Evolutionary conservation across 768 basidiomycete species (phyloP).

Genomic region (Amanita thiersii): DNA sequence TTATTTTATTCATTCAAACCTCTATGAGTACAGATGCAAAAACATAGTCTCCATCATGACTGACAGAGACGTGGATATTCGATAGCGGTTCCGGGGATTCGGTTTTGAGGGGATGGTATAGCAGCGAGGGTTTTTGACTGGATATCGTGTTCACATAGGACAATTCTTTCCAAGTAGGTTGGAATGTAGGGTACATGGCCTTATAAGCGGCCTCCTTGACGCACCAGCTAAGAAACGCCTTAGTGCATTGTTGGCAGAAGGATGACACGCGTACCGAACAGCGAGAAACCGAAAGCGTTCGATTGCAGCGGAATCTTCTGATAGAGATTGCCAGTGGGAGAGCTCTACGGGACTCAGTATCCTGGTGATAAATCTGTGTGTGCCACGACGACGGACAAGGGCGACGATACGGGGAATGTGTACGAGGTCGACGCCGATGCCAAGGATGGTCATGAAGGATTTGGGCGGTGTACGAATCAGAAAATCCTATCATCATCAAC

Average conservation of each 20-base stretch:
- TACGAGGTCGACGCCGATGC: slow-evolving; percentile 71
- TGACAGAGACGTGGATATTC: slow-evolving; percentile 59
- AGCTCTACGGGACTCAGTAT: slow-evolving; percentile 53
- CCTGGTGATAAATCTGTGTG: slow-evolving; percentile 42
- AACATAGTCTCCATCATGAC: slow-evolving; percentile 78
- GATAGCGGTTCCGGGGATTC: slow-evolving; percentile 19
- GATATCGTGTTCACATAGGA: slow-evolving; percentile 31
- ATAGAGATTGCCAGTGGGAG: slow-evolving; percentile 28
- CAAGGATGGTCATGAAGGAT: slow-evolving; percentile 49
- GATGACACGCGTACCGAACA: slow-evolving; percentile 49
- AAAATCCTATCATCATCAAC: slow-evolving; percentile 5
- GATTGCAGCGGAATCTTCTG: slow-evolving; percentile 12
- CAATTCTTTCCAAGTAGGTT: slow-evolving; percentile 71
- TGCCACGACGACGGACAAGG: slow-evolving; percentile 40
- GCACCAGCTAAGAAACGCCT: slow-evolving; percentile 49
- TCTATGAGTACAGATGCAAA: slow-evolving; percentile 63
- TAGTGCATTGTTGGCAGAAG: neutral
- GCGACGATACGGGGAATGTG: slow-evolving; percentile 56
- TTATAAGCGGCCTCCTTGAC: slow-evolving; percentile 87
- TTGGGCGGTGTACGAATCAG: neutral
- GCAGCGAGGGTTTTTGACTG: slow-evolving; percentile 28
- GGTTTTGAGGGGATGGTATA: slow-evolving; percentile 31
- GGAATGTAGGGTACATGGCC: slow-evolving; percentile 57
- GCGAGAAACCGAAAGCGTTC: slow-evolving; percentile 47
- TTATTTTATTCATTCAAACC: slow-evolving; percentile 11